Evolutionary conservation across 2,329 filamentous ascomycete species (phyloP).

Genomic region (Chlorencoelia australis): DNA sequence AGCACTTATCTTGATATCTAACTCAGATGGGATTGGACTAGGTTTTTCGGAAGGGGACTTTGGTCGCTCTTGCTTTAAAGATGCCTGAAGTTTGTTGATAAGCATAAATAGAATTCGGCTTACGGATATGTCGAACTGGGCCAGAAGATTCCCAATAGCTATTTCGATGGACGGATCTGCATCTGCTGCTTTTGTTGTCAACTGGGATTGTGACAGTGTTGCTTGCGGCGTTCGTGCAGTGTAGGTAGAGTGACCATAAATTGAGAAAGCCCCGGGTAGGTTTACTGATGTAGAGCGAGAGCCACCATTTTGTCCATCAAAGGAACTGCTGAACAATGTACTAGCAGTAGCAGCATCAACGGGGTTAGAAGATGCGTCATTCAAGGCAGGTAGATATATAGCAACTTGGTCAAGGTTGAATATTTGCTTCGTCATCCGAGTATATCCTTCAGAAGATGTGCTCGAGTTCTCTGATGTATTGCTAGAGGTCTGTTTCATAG

Average conservation of each 20-base stretch:
- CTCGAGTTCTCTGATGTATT: conserved; percentile 20
- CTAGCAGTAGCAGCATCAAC: conserved; percentile 4
- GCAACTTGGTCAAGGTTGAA: conserved; percentile 28
- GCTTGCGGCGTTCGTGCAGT: background rate
- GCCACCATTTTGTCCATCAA: conserved; percentile 16
- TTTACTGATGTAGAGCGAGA: conserved; percentile 34
- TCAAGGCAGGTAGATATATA: conserved; percentile 25
- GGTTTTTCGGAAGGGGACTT: conserved; percentile 2
- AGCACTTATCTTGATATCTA: conserved; percentile 16
- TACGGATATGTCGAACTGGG: conserved; percentile 27
- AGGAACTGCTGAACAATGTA: conserved; percentile 10
- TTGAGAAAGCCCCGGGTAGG: conserved; percentile 52
- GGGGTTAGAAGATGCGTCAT: conserved; percentile 2
- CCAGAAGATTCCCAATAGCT: conserved; percentile 18
- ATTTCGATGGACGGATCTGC: conserved; percentile 20
- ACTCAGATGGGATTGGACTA: conserved; percentile 4
- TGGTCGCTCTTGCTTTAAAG: conserved; percentile 13
- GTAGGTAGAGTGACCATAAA: conserved; percentile 25
- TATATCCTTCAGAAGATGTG: conserved; percentile 20
- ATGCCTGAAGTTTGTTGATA: conserved; percentile 18
- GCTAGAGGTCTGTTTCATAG: conserved; percentile 17
- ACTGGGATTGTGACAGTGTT: too few relatives aligned
- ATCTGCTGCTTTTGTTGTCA: background rate
- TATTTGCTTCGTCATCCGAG: conserved; percentile 26
- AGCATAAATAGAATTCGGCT: conserved; percentile 25